These are phyloP conservation scores for Hyaloperonospora brassicae DNA, from an alignment of 352 stramenopile species.

Conservation along the genomic window DNA sequence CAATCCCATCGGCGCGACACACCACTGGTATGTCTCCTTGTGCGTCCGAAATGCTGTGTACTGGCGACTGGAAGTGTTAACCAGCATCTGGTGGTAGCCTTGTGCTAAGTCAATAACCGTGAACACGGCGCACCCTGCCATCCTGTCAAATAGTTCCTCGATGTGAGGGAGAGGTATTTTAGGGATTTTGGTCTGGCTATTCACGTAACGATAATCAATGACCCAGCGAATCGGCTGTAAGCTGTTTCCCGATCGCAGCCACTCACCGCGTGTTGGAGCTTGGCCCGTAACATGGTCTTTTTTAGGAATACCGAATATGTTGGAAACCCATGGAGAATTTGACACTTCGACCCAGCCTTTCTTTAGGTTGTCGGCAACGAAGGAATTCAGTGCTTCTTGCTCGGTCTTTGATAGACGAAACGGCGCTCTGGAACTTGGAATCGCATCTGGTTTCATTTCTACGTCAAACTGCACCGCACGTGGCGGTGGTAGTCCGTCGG, in stretches of 20 bases:
- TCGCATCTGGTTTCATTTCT: too few species aligned
- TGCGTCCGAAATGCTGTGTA: too few species aligned
- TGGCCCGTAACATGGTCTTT: too few species aligned
- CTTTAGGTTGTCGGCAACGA: too few species aligned
- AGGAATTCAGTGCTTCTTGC: too few species aligned
- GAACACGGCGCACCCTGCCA: constrained; percentile 6
- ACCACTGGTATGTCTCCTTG: too few species aligned
- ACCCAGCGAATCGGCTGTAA: constrained; percentile 12
- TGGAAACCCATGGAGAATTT: too few species aligned
- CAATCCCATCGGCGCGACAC: too few species aligned
- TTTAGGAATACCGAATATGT: too few species aligned
- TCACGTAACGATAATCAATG: constrained; percentile 15
- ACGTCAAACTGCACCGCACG: not conserved
- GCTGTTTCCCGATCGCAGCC: not conserved
- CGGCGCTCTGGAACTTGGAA: too few species aligned
- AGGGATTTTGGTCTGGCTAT: constrained; percentile 7
- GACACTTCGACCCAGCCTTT: too few species aligned
- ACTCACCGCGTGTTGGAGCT: not conserved
- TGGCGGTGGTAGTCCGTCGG: not conserved
- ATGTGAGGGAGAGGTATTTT: constrained; percentile 11
- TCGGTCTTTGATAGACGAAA: too few species aligned
- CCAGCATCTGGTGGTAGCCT: constrained; percentile 28
- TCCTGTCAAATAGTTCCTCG: constrained; percentile 14
- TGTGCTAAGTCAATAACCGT: constrained; percentile 23
- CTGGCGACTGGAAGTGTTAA: not conserved